A percentile compares a stretch with the other conserved stretches of the same genome.
These are phyloP conservation scores for Alectoria sarmentosa DNA, from an alignment of 495 filamentous ascomycete species.

Conservation along the genomic window DNA sequence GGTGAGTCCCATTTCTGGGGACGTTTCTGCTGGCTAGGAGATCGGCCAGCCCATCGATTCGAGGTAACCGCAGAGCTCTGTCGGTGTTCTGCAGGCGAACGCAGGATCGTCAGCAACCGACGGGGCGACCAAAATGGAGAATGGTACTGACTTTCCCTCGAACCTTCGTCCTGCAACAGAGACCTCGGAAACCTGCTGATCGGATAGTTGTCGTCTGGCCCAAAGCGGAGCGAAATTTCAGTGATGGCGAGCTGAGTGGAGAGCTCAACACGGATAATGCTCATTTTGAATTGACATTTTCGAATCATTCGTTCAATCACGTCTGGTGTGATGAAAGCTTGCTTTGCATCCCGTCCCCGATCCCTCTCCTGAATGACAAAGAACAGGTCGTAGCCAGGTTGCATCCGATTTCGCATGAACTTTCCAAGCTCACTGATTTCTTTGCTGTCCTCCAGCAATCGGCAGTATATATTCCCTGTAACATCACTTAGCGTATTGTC, in stretches of 20 bases:
- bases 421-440: slow-evolving; percentile 21
- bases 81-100: slow-evolving; percentile 2
- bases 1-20: slow-evolving; percentile 8
- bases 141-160: slow-evolving; percentile 3
- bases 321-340: slow-evolving; percentile 13
- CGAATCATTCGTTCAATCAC: slow-evolving; percentile 18
- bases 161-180: slow-evolving; percentile 19
- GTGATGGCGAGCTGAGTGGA: slow-evolving; percentile 14
- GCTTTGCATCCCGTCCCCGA: slow-evolving; percentile 4
- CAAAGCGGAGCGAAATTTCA: slow-evolving; percentile 19
- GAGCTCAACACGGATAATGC: slow-evolving; percentile 6
- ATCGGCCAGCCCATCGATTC: slow-evolving; percentile 15
- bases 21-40: slow-evolving; percentile 6
- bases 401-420: slow-evolving; percentile 4
- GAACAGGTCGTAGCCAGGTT: slow-evolving; percentile 1
- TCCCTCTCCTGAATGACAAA: slow-evolving; percentile 24
- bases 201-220: slow-evolving; percentile 1
- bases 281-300: slow-evolving; percentile 17
- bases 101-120: neutral
- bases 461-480: slow-evolving; percentile 17
- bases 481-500: neutral
- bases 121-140: neutral
- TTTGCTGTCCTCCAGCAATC: slow-evolving; percentile 12
- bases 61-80: neutral
- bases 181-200: slow-evolving; percentile 25